Base-by-base conservation (phyloP, 352 stramenopile species). In the Pseudoperonospora humuli region DNA sequence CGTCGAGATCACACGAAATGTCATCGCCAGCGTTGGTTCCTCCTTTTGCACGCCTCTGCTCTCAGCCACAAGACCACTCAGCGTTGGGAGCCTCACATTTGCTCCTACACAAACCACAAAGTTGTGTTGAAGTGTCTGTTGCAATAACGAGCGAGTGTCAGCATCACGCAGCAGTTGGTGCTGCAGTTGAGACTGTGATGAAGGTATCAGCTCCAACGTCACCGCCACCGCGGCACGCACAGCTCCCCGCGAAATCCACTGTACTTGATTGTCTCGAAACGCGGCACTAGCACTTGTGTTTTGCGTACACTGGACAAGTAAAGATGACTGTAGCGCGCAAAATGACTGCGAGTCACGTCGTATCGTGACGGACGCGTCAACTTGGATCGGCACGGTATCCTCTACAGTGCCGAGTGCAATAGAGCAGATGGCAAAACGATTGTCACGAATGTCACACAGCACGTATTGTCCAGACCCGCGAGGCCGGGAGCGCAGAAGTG, bases 81-180 rank as follows among this genome's bases (percentile, higher is more conserved):
- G 50, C 5, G 57, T 53, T 6, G 69, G 70, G 6, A 88, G 50
- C 7, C 45, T 54, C 14, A 83, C 70, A 18, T 45, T 47, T 1
- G 75, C 69, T 13, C 35, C 53, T 24, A 44, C 39, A 39, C 64
- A 75, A 3, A 86, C 17, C 2, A 74, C 37, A 24, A 80, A 44
- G 10, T 76, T 64, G 3, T 66, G 69, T 40, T 84, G 75, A 13
- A 86, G 18, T 13, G 69, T 77, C 32, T 84, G 70, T 3, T 70
- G 53, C 9, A 86, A 39, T n/a, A 79, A 52, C 13, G 78, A 69
- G 0, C 62, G 61, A 45, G 64, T 76, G 32, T 66, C 53, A 7
- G 23, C 20, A 46, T 70, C 53, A 18, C 39, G 38, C 23, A 69
- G 21, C 19, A 73, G 34, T 26, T 48, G 34, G 28, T 36, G 33